A percentile compares a stretch with the other conserved stretches of the same genome.
phyloP scores from a whole-genome alignment of 169 alveolate genomes.

The Babesia sp. region DNA sequence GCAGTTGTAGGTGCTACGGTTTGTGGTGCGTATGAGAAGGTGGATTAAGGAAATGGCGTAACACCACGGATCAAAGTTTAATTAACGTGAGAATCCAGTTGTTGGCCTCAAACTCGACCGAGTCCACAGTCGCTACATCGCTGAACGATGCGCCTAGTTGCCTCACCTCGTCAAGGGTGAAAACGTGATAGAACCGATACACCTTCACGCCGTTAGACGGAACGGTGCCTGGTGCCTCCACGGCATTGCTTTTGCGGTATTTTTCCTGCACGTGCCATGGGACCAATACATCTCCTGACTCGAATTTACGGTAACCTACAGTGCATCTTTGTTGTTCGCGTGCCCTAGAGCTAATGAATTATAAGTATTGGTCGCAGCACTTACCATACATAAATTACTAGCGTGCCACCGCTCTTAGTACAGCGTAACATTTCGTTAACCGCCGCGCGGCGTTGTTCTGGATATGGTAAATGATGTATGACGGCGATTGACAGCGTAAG shows the following conservation, averaged over 20 bases:
- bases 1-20: too few relatives aligned
- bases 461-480: constrained; percentile 49
- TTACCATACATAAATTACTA: constrained; percentile 55
- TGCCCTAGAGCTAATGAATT: constrained; percentile 7
- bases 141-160: constrained; percentile 26
- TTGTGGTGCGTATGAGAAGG: too few relatives aligned
- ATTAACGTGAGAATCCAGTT: constrained; percentile 47
- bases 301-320: constrained; percentile 54
- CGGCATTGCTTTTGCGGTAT: constrained; percentile 6
- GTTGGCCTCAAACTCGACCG: constrained; percentile 44
- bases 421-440: constrained; percentile 51
- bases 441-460: constrained; percentile 32
- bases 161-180: constrained; percentile 54
- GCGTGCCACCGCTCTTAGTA: constrained; percentile 42
- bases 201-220: not conserved
- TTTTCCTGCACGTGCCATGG: constrained; percentile 64
- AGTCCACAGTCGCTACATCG: constrained; percentile 6
- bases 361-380: not conserved
- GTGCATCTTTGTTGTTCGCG: constrained; percentile 37
- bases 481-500: constrained; percentile 58
- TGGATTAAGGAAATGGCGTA: too few relatives aligned
- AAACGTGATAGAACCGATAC: constrained; percentile 56
- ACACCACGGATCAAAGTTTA: not conserved
- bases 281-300: constrained; percentile 44
- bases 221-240: not conserved